Evolutionary conservation across 345 rosid genomes (phyloP).

Genomic region (Bruguiera sexangula): DNA sequence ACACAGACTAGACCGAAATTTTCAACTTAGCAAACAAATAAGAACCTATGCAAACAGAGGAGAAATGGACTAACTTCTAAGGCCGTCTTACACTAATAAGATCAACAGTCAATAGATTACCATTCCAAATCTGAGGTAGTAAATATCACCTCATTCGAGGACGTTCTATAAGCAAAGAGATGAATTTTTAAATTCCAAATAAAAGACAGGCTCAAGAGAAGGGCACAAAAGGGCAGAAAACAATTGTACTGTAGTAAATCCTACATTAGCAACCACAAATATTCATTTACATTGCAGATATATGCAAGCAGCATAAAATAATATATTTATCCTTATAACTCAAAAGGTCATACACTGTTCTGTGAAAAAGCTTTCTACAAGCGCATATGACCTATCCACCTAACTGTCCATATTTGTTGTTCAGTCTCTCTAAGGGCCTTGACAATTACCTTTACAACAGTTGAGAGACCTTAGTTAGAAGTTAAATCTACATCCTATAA

Average conservation of each 20-base stretch:
- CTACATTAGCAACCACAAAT: neutral
- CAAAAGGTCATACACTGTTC: slow-evolving; percentile 19
- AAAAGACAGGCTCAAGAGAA: too few relatives aligned
- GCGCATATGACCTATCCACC: slow-evolving; percentile 13
- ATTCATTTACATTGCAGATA: slow-evolving; percentile 33
- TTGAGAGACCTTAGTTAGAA: slow-evolving; percentile 10
- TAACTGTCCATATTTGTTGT: neutral
- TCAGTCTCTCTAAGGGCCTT: slow-evolving; percentile 4
- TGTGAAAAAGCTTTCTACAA: slow-evolving; percentile 16
- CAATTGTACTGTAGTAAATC: neutral
- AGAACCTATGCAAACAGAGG: too few relatives aligned
- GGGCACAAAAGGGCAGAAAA: too few relatives aligned
- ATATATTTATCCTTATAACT: slow-evolving; percentile 18
- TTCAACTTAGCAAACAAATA: too few relatives aligned
- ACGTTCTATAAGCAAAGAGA: neutral
- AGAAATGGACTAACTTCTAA: too few relatives aligned
- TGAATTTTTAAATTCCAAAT: neutral
- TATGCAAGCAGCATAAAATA: slow-evolving; percentile 26
- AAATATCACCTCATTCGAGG: neutral
- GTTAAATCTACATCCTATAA: slow-evolving; percentile 15
- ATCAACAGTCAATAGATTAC: too few relatives aligned
- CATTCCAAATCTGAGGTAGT: too few relatives aligned
- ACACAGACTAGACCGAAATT: too few relatives aligned
- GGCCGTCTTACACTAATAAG: too few relatives aligned
- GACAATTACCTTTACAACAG: slow-evolving; percentile 10